Evolutionary conservation across 2,329 filamentous ascomycete genomes (phyloP), one percentile per base, ranked within the genome.

Genomic region (Cylindrodendrum hubeiense): DNA sequence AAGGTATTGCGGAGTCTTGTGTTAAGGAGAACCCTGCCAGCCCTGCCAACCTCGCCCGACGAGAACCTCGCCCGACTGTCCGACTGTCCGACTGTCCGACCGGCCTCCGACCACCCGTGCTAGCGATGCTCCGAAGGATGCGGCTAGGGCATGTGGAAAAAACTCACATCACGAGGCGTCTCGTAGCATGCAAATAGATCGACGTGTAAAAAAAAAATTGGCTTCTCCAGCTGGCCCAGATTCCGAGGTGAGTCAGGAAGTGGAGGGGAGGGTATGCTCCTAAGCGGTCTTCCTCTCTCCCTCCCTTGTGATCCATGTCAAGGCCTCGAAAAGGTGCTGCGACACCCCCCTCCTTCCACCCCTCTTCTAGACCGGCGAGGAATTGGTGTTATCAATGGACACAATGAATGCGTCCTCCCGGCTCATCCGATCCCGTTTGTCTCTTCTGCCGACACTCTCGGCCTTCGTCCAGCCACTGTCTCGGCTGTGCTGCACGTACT

Each of bases 121-220:
- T 47, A 44, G 55, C 61, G 55, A 64, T 43, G 22, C 43, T 59
- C 61, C 54, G 55, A 37, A 46, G 49, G 22, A 62, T 47, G 58
- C 22, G 17, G 9, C 24, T 49, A 49, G 26, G 26, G 24, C 10
- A 41, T 21, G 28, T n/a, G n/a, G 8, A 53, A 22, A 37, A 24
- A 24, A 37, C 3, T n/a, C 26, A 8, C n/a, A 30, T 52, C 28
- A 52, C 30, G 49, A 52, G 49, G 30, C 49, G 10, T 17, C 34
- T 53, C 8, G 50, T 41, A 12, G 50, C 33, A 53, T 53, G 33
- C 21, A 15, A 26, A 28, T 19, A n/a, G 26, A 12, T 9, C 28
- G n/a, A 19, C 28, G 4, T 5, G 5, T 17, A 33, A 7, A 10
- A 28, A 33, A 7, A 10, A 28, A 41, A 5, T 24, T 17, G 30